Evolutionary conservation across 257 asterid genomes (phyloP), one percentile per base, ranked within the genome.

Genomic region (Leonotis leonurus): DNA sequence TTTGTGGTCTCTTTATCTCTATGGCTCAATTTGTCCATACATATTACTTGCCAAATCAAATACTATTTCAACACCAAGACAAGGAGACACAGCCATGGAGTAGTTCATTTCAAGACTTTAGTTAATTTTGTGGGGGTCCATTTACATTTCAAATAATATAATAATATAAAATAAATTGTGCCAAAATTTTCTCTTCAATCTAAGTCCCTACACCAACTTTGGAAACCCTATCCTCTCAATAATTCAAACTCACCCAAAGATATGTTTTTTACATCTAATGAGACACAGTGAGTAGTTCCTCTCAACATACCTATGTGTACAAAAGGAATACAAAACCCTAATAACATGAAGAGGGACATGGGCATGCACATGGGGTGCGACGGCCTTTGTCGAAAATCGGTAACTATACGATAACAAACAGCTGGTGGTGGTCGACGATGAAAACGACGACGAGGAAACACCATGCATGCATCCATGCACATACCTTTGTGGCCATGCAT

Each of bases 321-420:
- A 48, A 51, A 41, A 60, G 11, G 9, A 54, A 18, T 27, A 29
- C 29, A 29, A 68, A 68, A 50, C 53, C 64, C 75, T 64, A 53
- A 40, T 40, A 3, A 10, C 62, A 56, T 63, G 72, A 25, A 50
- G 40, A 62, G 39, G 39, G 73, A 33, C 61, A 69, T 77, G 82
- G 81, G 76, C 69, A 69, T 69, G 64, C 82, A 77, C 76, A 66
- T 77, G 76, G 73, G 60, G 52, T 67, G 66, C 77, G 81, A 8
- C 74, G 71, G 65, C 72, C 72, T 52, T 44, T 36, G 62, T 60
- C 75, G 43, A 51, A 9, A 45, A 14, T 30, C 68, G 62, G 5
- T 49, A 25, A 52, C 25, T 18, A 58, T 65, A 69, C 70, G 63
- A 64, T 54, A 75, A 59, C 52, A 21, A 33, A 74, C 55, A 59